Conservation (phyloP, 2,329 filamentous ascomycete genomes). For the Coniochaeta sp. region DNA sequence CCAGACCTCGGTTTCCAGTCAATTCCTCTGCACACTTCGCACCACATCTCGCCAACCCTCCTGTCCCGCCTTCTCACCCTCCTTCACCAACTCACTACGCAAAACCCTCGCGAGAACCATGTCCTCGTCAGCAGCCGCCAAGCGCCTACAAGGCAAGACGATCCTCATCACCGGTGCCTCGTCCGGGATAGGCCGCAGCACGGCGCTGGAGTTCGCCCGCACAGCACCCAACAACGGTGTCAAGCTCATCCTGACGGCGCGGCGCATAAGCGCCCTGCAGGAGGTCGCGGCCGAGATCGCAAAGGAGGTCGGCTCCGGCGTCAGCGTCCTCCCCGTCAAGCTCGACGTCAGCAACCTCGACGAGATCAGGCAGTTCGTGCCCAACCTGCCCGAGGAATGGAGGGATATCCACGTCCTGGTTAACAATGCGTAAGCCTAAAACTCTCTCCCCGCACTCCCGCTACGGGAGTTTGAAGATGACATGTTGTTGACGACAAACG, state of each 20-base stretch:
- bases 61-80: background rate
- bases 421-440: constrained; percentile 77
- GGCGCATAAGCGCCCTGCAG: constrained; percentile 70
- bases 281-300: constrained; percentile 70
- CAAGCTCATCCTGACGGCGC: constrained; percentile 82
- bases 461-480: background rate
- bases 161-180: constrained; percentile 87
- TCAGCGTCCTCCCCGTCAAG: constrained; percentile 75
- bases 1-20: background rate
- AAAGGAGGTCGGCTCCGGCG: constrained; percentile 68
- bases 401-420: constrained; percentile 81
- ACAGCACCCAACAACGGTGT: constrained; percentile 66
- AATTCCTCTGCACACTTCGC: background rate
- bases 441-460: background rate
- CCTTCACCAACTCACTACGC: background rate
- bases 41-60: background rate
- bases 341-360: constrained; percentile 79
- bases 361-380: constrained; percentile 67
- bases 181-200: constrained; percentile 79
- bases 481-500: too few species aligned
- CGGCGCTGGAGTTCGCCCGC: constrained; percentile 87
- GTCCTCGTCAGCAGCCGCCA: constrained; percentile 58
- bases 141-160: constrained; percentile 89
- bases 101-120: constrained; percentile 25
- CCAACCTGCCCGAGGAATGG: constrained; percentile 70